Base-by-base conservation (phyloP, 108 stramenopile species). In the Skeletonema costatum region DNA sequence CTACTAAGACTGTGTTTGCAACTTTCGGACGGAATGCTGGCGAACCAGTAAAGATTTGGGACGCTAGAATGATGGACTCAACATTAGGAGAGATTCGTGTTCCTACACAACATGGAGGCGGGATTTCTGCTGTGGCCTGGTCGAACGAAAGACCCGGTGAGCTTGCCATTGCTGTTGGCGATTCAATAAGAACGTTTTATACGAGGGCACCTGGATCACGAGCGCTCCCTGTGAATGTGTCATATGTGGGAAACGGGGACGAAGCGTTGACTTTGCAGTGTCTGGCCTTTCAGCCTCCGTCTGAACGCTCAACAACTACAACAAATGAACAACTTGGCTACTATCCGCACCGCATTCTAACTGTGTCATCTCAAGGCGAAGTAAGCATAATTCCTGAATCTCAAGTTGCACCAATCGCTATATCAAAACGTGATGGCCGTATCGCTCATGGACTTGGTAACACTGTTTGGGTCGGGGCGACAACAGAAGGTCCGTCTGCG, bases 31-130 rank as follows among this genome's bases (percentile, higher is more conserved):
- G 83, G 38, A 74, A 81, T 60, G 58, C 60, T 13, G 83, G 84
- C 50, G 88, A 89, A 33, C 88, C 87, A 32, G 87, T 92, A 7
- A 88, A 89, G 65, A 60, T 92, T 10, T 92, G 92, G 90, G 93
- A 94, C 75, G 74, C 78, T 19, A 76, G 93, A 46, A 79, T 77
- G 75, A 89, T 86, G 82, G 90, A 89, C 60, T 69, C 88, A 2
- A 70, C 68, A 19, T 60, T 93, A 19, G 76, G 81, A n/a, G 92
- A 93, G 79, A 93, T 93, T 65, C 68, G 71, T 12, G 56, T 61
- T 4, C 25, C 32, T 44, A 35, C 44, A 32, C 30, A 70, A 32
- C 13, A 31, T 8, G 62, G 64, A 39, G 61, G n/a, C 35, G 85
- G 77, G 32, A 85, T 88, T 16, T 77, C 86, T 41, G 76, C 83